Evolutionary conservation across 306 rosid species (phyloP).

Genomic region (Acacia melanoxylon): DNA sequence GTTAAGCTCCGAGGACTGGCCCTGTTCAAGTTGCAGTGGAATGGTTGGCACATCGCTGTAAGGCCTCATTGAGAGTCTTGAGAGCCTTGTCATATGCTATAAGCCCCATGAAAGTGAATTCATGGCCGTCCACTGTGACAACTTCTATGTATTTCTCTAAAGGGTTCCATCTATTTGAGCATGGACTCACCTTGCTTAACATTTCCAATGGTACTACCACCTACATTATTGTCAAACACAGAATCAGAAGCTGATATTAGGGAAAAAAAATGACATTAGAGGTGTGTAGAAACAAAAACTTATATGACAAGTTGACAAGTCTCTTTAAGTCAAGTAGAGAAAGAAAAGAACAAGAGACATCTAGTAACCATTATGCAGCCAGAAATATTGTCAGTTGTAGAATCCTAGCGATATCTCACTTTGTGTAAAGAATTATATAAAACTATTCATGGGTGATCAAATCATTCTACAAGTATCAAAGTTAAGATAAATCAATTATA

Average conservation of each 20-base stretch:
- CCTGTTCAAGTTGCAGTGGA: not conserved
- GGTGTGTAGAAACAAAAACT: not conserved
- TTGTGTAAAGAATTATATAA: too few relatives aligned
- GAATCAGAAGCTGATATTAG: conserved; percentile 8
- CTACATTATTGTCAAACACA: conserved; percentile 33
- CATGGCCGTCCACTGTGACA: conserved; percentile 61
- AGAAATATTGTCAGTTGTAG: not conserved
- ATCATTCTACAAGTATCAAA: too few relatives aligned
- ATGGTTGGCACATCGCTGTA: conserved; percentile 26
- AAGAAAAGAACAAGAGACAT: too few relatives aligned
- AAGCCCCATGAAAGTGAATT: conserved; percentile 79
- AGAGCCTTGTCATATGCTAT: conserved; percentile 70
- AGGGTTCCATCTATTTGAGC: conserved; percentile 53
- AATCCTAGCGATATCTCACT: not conserved
- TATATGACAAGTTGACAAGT: not conserved
- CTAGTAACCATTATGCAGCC: not conserved
- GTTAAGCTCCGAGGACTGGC: too few relatives aligned
- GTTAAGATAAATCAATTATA: too few relatives aligned
- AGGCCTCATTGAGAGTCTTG: conserved; percentile 48
- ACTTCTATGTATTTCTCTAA: conserved; percentile 53
- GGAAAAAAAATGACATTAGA: not conserved
- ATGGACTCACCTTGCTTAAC: conserved; percentile 51
- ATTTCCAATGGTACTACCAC: conserved; percentile 57
- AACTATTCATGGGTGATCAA: too few relatives aligned
- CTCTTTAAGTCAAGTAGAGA: too few relatives aligned